Percentiles rank a stretch among this genome's conserved stretches.
Evolutionary conservation across 257 asterid genomes (phyloP).

Genomic region (Coffea eugenioides): DNA sequence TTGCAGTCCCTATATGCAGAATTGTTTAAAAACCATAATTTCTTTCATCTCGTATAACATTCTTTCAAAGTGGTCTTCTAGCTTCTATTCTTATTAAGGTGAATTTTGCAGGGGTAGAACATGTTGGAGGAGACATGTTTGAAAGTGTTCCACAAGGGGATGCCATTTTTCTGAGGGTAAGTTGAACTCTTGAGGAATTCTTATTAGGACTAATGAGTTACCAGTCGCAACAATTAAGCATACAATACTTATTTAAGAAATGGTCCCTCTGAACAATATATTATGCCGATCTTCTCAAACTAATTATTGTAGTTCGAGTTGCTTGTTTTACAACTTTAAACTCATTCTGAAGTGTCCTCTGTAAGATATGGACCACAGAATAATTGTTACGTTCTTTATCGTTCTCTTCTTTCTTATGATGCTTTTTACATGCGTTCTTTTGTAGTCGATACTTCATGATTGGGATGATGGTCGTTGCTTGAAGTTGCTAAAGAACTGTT

Average conservation of each 20-base stretch:
- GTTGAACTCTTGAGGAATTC: not conserved
- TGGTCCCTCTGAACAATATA: too few species aligned
- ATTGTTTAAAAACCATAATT: not conserved
- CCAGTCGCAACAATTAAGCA: not conserved
- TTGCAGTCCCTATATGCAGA: not conserved
- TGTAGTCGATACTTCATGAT: conserved; percentile 45
- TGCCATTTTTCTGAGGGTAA: conserved; percentile 39
- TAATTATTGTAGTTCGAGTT: not conserved
- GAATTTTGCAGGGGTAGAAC: conserved; percentile 39
- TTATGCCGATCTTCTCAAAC: not conserved
- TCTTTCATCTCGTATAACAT: too few species aligned
- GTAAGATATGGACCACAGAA: not conserved
- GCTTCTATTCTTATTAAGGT: too few species aligned
- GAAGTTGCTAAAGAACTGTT: conserved; percentile 1
- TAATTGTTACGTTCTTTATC: too few species aligned
- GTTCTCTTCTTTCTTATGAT: not conserved
- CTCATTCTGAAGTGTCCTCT: not conserved
- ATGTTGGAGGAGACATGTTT: not conserved
- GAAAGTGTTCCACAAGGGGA: conserved; percentile 22
- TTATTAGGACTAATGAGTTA: not conserved
- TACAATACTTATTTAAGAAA: too few species aligned
- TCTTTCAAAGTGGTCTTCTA: too few species aligned
- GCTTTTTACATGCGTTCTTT: not conserved
- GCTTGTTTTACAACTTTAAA: not conserved
- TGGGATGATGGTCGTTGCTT: conserved; percentile 39